Base-by-base conservation (phyloP, 805 yeast species). In the Wickerhamiella slavikovae region DNA sequence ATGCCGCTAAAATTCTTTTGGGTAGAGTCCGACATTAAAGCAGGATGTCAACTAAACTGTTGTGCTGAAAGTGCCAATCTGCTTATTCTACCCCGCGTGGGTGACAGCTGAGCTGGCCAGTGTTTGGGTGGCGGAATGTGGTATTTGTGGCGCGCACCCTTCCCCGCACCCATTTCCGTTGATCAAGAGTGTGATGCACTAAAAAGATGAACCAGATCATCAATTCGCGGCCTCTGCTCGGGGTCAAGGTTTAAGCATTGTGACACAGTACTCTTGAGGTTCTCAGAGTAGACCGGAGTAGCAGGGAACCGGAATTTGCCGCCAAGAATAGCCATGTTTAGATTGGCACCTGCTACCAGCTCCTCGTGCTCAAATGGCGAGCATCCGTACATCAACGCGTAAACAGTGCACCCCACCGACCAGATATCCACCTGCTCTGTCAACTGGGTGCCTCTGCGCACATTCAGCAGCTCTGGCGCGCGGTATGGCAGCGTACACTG, bases 321-420 rank as follows among this genome's bases (percentile, higher is more conserved):
- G 31, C 66, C 68, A 12, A 65, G 57, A 21, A 83, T 75, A 4
- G 92, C 92, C 40, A 80, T 57, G 29, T 62, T 68, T 39, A 82
- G 57, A 38, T 73, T 76, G 4, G 91, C 93, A 11, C 95, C 95
- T 34, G 70, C 67, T 24, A 73, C 71, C 26, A 66, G 61, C 43
- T 79, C 89, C 47, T 76, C 71, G 45, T 78, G 62, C 46, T 82
- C 93, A 48, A 83, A 83, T 1, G 96, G 96, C 3, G 93, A 76
- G 18, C 61, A 60, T 0, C 75, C 74, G 52, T 76, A 83, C 49
- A 85, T 60, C 38, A 78, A 52, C 1, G 82, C 68, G 49, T 77
- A 83, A 12, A 80, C 47, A 1, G 80, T 58, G 44, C 94, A 80
- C 0, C 96, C 96, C 17, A 83, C 50, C 3, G 92, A 74, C 96